A percentile compares a stretch with the other conserved stretches of the same genome.
phyloP scores from a whole-genome alignment of 441 rosid genomes.

The Populus hybrid region DNA sequence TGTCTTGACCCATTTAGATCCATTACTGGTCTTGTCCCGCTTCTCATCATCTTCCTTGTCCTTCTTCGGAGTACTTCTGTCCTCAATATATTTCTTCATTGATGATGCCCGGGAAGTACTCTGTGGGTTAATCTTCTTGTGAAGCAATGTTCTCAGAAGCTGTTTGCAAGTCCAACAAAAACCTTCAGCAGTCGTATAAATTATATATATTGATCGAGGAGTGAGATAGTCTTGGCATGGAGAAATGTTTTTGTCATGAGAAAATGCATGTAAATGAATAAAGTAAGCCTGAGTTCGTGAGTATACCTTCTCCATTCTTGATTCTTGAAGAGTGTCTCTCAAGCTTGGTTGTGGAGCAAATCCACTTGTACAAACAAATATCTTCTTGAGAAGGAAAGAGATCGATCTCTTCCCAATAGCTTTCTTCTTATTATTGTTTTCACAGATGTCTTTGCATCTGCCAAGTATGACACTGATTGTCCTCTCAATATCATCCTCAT shows the following conservation, averaged over 20 bases:
- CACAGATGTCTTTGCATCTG: constrained; percentile 80
- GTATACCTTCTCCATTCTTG: constrained; percentile 93
- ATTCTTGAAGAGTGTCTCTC: constrained; percentile 76
- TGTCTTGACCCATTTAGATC: constrained; percentile 87
- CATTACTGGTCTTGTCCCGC: constrained; percentile 35
- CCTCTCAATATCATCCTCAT: constrained; percentile 77
- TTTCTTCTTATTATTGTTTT: constrained; percentile 50
- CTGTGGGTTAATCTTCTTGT: constrained; percentile 69
- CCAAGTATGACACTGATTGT: constrained; percentile 86
- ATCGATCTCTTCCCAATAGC: constrained; percentile 65
- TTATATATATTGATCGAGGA: not conserved
- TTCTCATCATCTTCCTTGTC: constrained; percentile 36
- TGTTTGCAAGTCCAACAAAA: constrained; percentile 20
- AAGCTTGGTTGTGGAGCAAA: constrained; percentile 67
- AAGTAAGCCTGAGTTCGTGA: too few relatives aligned
- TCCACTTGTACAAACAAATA: constrained; percentile 66
- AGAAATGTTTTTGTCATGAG: not conserved
- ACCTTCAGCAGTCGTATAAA: not conserved
- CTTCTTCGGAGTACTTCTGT: constrained; percentile 26
- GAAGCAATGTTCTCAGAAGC: constrained; percentile 80
- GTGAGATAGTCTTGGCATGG: too few relatives aligned
- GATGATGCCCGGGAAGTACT: constrained; percentile 51
- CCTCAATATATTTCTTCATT: constrained; percentile 48
- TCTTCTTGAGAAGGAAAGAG: constrained; percentile 75
- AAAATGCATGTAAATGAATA: not conserved